Conservation (phyloP, 805 yeast species). For the Sungouiozyma intestinalis region DNA sequence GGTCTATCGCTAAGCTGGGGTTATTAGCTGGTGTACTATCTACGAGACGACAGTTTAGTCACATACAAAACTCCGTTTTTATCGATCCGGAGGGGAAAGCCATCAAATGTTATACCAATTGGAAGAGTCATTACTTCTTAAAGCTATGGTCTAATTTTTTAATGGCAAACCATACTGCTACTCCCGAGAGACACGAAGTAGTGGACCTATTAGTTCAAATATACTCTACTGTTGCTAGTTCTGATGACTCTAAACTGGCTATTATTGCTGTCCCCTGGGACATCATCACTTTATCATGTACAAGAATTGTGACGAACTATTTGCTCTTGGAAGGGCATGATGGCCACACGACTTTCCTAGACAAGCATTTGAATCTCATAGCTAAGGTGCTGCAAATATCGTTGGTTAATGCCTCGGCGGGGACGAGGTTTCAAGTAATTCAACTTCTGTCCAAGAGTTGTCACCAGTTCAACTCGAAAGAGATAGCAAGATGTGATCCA, state of each 20-base stretch:
- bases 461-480: slow-evolving; percentile 10
- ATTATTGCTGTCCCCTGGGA: slow-evolving; percentile 9
- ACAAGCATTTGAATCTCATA: slow-evolving; percentile 13
- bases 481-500: slow-evolving; percentile 4
- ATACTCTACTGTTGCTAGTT: slow-evolving; percentile 10
- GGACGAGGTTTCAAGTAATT: slow-evolving; percentile 4
- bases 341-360: slow-evolving; percentile 4
- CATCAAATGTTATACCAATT: slow-evolving; percentile 7
- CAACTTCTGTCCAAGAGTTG: slow-evolving; percentile 6
- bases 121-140: slow-evolving; percentile 15
- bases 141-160: slow-evolving; percentile 14
- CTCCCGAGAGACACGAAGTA: neutral
- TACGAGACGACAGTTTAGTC: slow-evolving; percentile 9
- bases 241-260: neutral
- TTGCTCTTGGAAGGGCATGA: slow-evolving; percentile 3
- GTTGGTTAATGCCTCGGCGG: slow-evolving; percentile 3
- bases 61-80: slow-evolving; percentile 12
- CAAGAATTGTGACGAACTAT: slow-evolving; percentile 8
- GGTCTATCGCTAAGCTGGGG: slow-evolving; percentile 17
- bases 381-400: slow-evolving; percentile 15
- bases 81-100: slow-evolving; percentile 19
- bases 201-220: slow-evolving; percentile 4
- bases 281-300: slow-evolving; percentile 7
- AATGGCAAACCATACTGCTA: slow-evolving; percentile 1
- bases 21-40: slow-evolving; percentile 18